phyloP scores from a whole-genome alignment of 768 basidiomycete species.

The Holtermannia corniformis region DNA sequence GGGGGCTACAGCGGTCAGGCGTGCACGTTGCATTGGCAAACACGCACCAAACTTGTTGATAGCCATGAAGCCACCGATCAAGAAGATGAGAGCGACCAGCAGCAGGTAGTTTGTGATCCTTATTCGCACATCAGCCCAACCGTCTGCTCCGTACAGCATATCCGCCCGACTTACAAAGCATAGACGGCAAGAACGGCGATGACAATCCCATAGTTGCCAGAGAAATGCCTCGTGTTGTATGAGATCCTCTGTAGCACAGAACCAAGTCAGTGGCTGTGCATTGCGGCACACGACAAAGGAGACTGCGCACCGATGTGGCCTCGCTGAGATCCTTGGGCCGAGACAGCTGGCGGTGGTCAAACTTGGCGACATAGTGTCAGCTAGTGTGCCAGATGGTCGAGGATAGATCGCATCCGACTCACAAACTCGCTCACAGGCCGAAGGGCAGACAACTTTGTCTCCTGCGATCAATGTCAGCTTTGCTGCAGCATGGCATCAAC shows the following conservation, averaged over 20 bases:
- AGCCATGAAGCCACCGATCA: slow-evolving; percentile 78
- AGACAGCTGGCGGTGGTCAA: slow-evolving; percentile 40
- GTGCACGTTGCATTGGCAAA: slow-evolving; percentile 1
- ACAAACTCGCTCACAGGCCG: slow-evolving; percentile 40
- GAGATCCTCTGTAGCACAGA: slow-evolving; percentile 64
- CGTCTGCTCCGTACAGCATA: background rate
- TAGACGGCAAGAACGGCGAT: slow-evolving; percentile 83
- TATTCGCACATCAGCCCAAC: background rate
- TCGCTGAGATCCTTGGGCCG: slow-evolving; percentile 41
- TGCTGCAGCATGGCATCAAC: background rate
- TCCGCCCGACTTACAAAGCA: slow-evolving; percentile 50
- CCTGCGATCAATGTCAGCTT: slow-evolving; percentile 20
- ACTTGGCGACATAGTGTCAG: slow-evolving; percentile 16
- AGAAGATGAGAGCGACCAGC: slow-evolving; percentile 70
- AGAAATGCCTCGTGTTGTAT: slow-evolving; percentile 60
- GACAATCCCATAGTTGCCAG: slow-evolving; percentile 86
- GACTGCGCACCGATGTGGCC: slow-evolving; percentile 32
- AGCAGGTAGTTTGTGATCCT: slow-evolving; percentile 72
- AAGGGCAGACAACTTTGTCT: slow-evolving; percentile 37
- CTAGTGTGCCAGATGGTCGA: no score
- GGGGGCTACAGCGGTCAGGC: slow-evolving; percentile 49
- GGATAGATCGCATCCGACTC: slow-evolving; percentile 8
- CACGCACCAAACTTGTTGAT: slow-evolving; percentile 81
- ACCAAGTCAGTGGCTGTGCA: background rate
- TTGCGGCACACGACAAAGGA: background rate